Evolutionary conservation across 768 basidiomycete species (phyloP), one percentile per base, ranked within the genome.

Genomic region (Amanita pseudoporphyria): DNA sequence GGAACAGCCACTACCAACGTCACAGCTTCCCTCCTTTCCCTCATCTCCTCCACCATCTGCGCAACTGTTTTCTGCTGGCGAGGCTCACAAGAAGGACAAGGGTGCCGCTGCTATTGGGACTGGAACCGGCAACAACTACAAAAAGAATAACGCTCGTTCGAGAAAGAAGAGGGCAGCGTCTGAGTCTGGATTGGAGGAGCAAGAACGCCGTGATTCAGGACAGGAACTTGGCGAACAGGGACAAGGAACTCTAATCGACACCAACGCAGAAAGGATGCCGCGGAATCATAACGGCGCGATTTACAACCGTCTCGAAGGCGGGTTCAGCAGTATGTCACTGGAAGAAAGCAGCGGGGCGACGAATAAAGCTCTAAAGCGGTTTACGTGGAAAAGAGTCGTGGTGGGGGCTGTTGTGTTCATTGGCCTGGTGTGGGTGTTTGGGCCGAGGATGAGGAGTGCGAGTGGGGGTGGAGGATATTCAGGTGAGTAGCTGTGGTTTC

Each of bases 301-400:
- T 14, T 49, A 49, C 32, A 40, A 49, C 10, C 38, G 39, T 3
- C 28, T 49, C n/a, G 48, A 49, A n/a, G 39, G 31, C 14, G 48
- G 48, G n/a, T 37, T 36, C 18, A 36, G 3, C n/a, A 24, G 35
- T n/a, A 21, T 36, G 21, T 12, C 33, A 18, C 22, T 16, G 16
- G 21, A 18, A 6, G 32, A 14, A 6, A 21, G 18, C 14, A 24
- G 22, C 26, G 12, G 33, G 12, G 24, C 36, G n/a, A 35, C 62
- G 60, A 28, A 28, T 28, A 28, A 28, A 28, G 3, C 26, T 28
- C 7, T 28, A 28, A 28, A 28, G 42, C 60, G 64, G 0, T 70
- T 73, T 52, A 69, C 62, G 16, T 87, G 85, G 85, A 86, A 79
- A 63, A 84, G 78, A 66, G 73, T 86, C 49, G 77, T 74, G 3